Evolutionary conservation across 768 basidiomycete genomes (phyloP).

Genomic region (Naganishia randhawae): DNA sequence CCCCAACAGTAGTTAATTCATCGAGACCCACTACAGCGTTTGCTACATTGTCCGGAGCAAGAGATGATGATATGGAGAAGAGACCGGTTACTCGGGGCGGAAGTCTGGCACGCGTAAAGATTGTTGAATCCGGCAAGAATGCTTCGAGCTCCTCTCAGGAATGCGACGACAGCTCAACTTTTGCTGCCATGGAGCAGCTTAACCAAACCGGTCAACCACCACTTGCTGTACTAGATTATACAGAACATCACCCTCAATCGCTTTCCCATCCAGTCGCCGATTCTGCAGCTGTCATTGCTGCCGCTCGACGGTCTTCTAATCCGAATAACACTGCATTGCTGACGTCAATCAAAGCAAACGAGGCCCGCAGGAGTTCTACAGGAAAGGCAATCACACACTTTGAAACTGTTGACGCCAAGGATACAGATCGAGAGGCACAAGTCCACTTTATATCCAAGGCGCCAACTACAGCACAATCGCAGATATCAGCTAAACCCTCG

Average conservation of each 20-base stretch:
- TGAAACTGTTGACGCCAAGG: background rate
- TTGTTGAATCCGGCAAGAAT: constrained; percentile 10
- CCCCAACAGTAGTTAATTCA: constrained; percentile 2
- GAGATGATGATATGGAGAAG: constrained; percentile 2
- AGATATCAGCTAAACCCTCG: constrained; percentile 5
- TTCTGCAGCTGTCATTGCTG: constrained; percentile 3
- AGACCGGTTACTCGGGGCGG: constrained; percentile 5
- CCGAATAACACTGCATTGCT: constrained; percentile 14
- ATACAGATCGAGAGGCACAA: background rate
- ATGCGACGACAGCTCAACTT: constrained; percentile 1
- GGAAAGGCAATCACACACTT: background rate
- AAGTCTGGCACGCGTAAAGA: background rate
- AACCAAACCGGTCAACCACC: background rate
- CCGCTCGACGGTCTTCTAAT: constrained; percentile 9
- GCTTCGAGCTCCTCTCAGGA: background rate
- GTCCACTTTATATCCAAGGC: background rate
- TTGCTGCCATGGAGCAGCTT: constrained; percentile 14
- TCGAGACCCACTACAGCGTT: constrained; percentile 3
- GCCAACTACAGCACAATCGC: constrained; percentile 1
- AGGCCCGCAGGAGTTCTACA: constrained; percentile 1
- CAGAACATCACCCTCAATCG: constrained; percentile 16
- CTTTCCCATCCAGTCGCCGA: background rate
- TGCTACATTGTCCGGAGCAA: background rate
- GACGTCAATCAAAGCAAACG: background rate
- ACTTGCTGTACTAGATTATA: background rate